These are phyloP conservation scores for Nicotiana undulata DNA, from an alignment of 257 asterid genomes.

Conservation along the genomic window DNA sequence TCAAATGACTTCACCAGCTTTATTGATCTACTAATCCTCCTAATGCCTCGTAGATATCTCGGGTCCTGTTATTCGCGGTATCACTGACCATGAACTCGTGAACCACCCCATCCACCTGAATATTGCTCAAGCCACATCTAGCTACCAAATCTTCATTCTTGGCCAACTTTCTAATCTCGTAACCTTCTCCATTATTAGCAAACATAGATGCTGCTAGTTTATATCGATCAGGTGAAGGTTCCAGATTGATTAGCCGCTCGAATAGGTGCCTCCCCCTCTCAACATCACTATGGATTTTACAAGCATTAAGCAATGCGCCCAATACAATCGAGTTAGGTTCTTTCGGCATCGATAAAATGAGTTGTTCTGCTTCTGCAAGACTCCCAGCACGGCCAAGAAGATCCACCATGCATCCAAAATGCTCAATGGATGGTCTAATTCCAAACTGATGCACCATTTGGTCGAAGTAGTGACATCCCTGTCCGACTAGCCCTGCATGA, in stretches of 20 bases:
- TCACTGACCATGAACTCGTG: constrained; percentile 27
- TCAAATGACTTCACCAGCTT: not conserved
- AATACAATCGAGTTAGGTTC: constrained; percentile 19
- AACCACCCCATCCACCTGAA: constrained; percentile 23
- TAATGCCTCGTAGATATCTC: constrained; percentile 13
- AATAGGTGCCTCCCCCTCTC: constrained; percentile 9
- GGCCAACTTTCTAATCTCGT: not conserved
- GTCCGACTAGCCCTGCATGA: constrained; percentile 15
- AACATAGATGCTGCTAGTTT: constrained; percentile 18
- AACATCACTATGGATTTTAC: constrained; percentile 17
- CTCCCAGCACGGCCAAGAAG: constrained; percentile 24
- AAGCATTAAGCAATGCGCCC: constrained; percentile 25
- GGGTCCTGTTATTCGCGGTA: not conserved
- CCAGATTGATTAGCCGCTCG: constrained; percentile 9
- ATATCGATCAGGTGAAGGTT: constrained; percentile 14
- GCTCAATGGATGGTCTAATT: constrained; percentile 25
- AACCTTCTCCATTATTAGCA: not conserved
- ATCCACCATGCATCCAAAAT: constrained; percentile 30
- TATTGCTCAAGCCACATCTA: constrained; percentile 15
- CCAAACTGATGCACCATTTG: constrained; percentile 15
- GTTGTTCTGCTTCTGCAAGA: constrained; percentile 20
- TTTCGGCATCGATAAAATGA: constrained; percentile 15
- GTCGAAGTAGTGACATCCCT: constrained; percentile 17
- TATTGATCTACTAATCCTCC: constrained; percentile 2
- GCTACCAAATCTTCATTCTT: not conserved